These are phyloP conservation scores for Scedosporium minutisporum DNA, from an alignment of 2,329 filamentous ascomycete genomes.

Conservation along the genomic window DNA sequence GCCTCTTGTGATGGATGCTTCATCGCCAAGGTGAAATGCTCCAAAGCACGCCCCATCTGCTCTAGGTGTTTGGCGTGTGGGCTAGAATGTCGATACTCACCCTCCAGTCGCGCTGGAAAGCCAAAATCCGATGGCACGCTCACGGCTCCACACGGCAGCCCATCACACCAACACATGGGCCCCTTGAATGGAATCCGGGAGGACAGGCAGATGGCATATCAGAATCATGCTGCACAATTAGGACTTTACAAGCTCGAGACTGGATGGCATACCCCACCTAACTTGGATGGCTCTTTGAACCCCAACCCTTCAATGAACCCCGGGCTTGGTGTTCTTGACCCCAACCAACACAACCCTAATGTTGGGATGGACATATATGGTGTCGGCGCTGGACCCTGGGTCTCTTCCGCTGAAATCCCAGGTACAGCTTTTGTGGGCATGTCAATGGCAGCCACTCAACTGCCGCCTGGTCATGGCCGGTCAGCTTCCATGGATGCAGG, in stretches of 20 bases:
- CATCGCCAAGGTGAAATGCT: conserved; percentile 47
- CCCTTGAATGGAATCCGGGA: background rate
- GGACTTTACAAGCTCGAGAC: conserved; percentile 26
- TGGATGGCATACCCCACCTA: conserved; percentile 28
- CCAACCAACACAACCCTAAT: conserved; percentile 8
- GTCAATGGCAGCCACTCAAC: conserved; percentile 17
- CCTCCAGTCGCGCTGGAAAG: conserved; percentile 36
- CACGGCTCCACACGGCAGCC: background rate
- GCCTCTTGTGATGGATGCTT: conserved; percentile 46
- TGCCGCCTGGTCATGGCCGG: conserved; percentile 18
- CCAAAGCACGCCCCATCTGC: conserved; percentile 42
- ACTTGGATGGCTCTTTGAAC: conserved; percentile 23
- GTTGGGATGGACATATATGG: conserved; percentile 23
- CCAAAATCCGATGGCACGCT: conserved; percentile 1
- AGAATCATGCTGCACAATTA: background rate
- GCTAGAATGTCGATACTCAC: conserved; percentile 41
- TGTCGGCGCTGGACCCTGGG: conserved; percentile 26
- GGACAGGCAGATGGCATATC: background rate
- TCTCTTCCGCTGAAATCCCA: conserved; percentile 25
- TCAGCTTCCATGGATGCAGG: conserved; percentile 19
- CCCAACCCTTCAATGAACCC: conserved; percentile 24
- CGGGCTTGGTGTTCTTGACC: conserved; percentile 20
- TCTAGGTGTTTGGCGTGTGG: conserved; percentile 40
- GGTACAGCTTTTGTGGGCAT: conserved; percentile 22
- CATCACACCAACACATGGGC: background rate